phyloP scores from a whole-genome alignment of 495 filamentous ascomycete species.

The Terfezia claveryi region DNA sequence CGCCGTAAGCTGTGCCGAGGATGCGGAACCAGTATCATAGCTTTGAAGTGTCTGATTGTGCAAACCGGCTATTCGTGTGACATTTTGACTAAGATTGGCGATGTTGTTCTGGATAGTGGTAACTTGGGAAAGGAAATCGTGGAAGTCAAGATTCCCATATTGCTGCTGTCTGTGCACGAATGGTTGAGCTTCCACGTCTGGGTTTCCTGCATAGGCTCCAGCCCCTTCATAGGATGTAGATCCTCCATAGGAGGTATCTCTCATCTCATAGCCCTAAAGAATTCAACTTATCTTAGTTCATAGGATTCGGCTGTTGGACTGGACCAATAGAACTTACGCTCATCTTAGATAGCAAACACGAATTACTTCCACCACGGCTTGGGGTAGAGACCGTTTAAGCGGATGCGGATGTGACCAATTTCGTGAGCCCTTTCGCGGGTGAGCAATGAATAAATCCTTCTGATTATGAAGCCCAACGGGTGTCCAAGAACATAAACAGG shows the following conservation, averaged over 20 bases:
- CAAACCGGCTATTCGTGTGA: slow-evolving; percentile 10
- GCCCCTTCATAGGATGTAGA: background rate
- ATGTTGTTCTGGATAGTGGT: slow-evolving; percentile 7
- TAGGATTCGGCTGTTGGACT: too few relatives aligned
- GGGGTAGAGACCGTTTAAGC: too few relatives aligned
- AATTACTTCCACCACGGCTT: too few relatives aligned
- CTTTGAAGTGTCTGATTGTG: slow-evolving; percentile 15
- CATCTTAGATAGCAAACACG: too few relatives aligned
- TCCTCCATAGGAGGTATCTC: background rate
- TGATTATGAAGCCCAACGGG: too few relatives aligned
- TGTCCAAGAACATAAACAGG: too few relatives aligned
- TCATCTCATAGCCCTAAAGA: background rate
- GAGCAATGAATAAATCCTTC: too few relatives aligned
- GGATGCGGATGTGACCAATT: too few relatives aligned
- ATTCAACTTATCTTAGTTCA: too few relatives aligned
- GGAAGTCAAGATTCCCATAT: slow-evolving; percentile 4
- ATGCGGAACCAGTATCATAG: slow-evolving; percentile 12
- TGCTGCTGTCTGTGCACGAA: background rate
- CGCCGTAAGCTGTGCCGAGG: slow-evolving; percentile 3
- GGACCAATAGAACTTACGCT: too few relatives aligned
- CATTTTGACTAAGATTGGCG: slow-evolving; percentile 12
- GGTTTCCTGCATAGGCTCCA: background rate
- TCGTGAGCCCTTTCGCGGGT: too few relatives aligned
- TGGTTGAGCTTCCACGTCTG: background rate
- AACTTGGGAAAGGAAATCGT: slow-evolving; percentile 15